phyloP scores from a whole-genome alignment of 2,329 filamentous ascomycete genomes.

The Juglanconis oblonga region DNA sequence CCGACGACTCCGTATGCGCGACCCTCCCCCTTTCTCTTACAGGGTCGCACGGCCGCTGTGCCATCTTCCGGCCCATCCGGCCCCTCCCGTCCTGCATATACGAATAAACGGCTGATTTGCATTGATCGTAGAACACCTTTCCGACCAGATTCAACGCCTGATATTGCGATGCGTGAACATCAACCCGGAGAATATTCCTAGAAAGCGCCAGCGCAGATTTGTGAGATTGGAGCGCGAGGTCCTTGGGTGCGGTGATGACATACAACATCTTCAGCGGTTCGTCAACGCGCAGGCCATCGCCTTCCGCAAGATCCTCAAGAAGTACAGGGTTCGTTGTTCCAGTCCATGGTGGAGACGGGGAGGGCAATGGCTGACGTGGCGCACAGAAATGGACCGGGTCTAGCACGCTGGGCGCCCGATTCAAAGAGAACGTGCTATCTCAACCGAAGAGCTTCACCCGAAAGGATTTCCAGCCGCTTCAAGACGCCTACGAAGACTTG shows the following conservation, averaged over 20 bases:
- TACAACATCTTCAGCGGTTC: constrained; percentile 68
- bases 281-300: constrained; percentile 70
- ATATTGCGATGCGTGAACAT: constrained; percentile 40
- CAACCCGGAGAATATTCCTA: constrained; percentile 30
- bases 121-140: constrained; percentile 42
- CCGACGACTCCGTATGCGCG: constrained; percentile 60
- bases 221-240: constrained; percentile 52
- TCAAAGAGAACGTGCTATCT: constrained; percentile 63
- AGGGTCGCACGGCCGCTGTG: background rate
- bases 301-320: constrained; percentile 81
- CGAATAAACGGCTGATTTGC: background rate
- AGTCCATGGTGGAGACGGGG: background rate
- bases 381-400: constrained; percentile 78
- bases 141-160: constrained; percentile 45
- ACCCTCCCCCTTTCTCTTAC: background rate
- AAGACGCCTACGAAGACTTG: constrained; percentile 44
- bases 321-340: constrained; percentile 61
- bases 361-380: background rate
- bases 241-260: constrained; percentile 65
- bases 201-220: constrained; percentile 50
- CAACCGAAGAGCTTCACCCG: constrained; percentile 70
- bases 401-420: constrained; percentile 58
- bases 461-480: constrained; percentile 54
- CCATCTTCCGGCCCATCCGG: background rate
- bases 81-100: background rate